Percentiles rank a stretch among this genome's conserved stretches.
Conservation (phyloP, 2,329 filamentous ascomycete genomes). For the Geosmithia flava region DNA sequence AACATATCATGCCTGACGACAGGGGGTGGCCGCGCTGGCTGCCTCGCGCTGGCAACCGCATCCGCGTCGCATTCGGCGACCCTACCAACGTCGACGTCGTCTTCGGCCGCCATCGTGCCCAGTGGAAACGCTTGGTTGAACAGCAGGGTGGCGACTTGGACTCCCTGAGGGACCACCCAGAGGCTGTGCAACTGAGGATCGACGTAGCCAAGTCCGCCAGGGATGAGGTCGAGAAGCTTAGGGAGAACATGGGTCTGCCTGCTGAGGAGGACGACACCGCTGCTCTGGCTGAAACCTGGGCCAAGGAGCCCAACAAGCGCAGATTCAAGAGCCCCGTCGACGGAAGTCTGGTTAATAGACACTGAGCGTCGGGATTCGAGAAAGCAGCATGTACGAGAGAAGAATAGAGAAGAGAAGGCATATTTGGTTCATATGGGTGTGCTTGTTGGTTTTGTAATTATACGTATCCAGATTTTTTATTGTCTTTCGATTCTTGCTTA, state of each 20-base stretch:
- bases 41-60: slow-evolving; percentile 58
- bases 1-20: slow-evolving; percentile 78
- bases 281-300: slow-evolving; percentile 73
- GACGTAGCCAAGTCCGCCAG: slow-evolving; percentile 72
- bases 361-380: slow-evolving; percentile 7
- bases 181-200: slow-evolving; percentile 58
- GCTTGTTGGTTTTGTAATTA: neutral
- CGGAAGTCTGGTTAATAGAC: slow-evolving; percentile 33
- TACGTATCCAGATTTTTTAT: neutral
- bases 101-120: slow-evolving; percentile 64
- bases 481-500: neutral
- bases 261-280: slow-evolving; percentile 68
- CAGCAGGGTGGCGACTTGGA: slow-evolving; percentile 30
- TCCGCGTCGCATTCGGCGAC: slow-evolving; percentile 70
- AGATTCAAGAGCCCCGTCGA: slow-evolving; percentile 42
- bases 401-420: neutral
- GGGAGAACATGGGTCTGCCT: slow-evolving; percentile 57
- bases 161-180: slow-evolving; percentile 27
- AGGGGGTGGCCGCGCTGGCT: slow-evolving; percentile 69
- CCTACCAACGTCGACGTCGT: slow-evolving; percentile 58
- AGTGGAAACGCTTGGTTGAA: slow-evolving; percentile 58
- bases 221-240: slow-evolving; percentile 67
- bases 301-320: slow-evolving; percentile 33
- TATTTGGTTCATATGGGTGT: neutral
- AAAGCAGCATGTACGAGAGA: neutral